Base-by-base conservation (phyloP, 768 basidiomycete species). In the Termitomyces heimii region DNA sequence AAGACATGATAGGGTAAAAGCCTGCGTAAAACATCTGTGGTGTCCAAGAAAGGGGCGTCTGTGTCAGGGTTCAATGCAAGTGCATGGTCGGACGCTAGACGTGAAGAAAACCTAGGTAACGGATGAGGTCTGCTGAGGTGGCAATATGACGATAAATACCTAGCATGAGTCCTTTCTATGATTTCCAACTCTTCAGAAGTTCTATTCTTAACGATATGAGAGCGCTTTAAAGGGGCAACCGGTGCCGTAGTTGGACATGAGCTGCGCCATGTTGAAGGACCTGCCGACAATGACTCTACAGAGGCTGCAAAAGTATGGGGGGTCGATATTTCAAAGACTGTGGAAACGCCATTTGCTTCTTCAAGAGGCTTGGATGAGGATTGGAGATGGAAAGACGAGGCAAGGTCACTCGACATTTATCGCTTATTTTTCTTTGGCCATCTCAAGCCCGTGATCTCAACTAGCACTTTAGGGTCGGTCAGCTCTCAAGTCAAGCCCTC, bases 1-100 rank as follows among this genome's bases (percentile, higher is more conserved):
- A 86, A 90, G 50, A 92, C 70, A 65, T 93, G 91, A 63, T 89
- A 92, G 0, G 91, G 89, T 22, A 92, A 73, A 22, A 93, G 75
- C 50, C 89, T 80, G n/a, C 81, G 78, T 24, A 91, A 75, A 3
- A 77, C 85, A 65, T 93, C 91, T 5, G 71, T 65, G 9, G 75
- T 69, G 63, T 89, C 83, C 14, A 63, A 59, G 62, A 93, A 93
- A 2, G 89, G 85, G 0, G 82, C 77, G 50, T 91, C 87, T 37
- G 81, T 76, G 62, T 92, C 86, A 39, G 89, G 88, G 52, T 82
- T 77, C 50, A 83, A 63, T 16, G 81, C 81, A 16, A 77, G 71
- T 40, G 75, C 72, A 54, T 91, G 89, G 68, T 93, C 90, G 35
- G 77, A 71, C 1, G 78, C 78, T 50, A 91, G 73, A 61, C 78